These are phyloP conservation scores for Fusarium staphyleae DNA, from an alignment of 2,329 filamentous ascomycete species.

Conservation along the genomic window DNA sequence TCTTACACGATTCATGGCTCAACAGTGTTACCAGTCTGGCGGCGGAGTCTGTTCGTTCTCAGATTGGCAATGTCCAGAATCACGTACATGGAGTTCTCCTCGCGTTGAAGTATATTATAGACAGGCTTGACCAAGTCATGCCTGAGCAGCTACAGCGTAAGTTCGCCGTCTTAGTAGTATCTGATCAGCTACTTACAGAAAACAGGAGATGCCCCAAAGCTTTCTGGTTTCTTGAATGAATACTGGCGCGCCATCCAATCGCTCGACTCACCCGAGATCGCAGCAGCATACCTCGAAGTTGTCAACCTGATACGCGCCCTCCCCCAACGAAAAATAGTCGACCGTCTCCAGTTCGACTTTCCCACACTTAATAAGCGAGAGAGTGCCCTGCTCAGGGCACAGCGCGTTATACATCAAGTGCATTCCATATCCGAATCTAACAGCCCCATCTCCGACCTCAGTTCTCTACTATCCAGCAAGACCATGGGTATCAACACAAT, in stretches of 20 bases:
- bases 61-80: constrained; percentile 53
- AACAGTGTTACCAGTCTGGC: constrained; percentile 50
- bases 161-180: constrained; percentile 24
- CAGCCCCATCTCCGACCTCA: constrained; percentile 36
- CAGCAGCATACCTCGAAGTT: constrained; percentile 56
- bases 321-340: constrained; percentile 31
- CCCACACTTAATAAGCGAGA: constrained; percentile 25
- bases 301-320: constrained; percentile 52
- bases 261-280: constrained; percentile 50
- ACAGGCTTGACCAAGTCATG: constrained; percentile 59
- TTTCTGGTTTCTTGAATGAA: constrained; percentile 43
- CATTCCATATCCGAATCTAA: constrained; percentile 43
- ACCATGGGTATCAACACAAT: constrained; percentile 47
- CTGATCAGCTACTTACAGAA: constrained; percentile 24
- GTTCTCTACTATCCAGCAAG: constrained; percentile 40
- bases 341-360: constrained; percentile 33
- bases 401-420: constrained; percentile 48
- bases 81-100: constrained; percentile 65
- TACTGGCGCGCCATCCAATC: constrained; percentile 37
- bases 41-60: constrained; percentile 36
- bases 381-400: constrained; percentile 51
- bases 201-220: constrained; percentile 43
- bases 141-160: constrained; percentile 53
- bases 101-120: constrained; percentile 62
- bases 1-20: constrained; percentile 61